Percentiles rank a stretch among this genome's conserved stretches.
phyloP scores from a whole-genome alignment of 163 green algal genomes.

The Scenedesmus sp. region DNA sequence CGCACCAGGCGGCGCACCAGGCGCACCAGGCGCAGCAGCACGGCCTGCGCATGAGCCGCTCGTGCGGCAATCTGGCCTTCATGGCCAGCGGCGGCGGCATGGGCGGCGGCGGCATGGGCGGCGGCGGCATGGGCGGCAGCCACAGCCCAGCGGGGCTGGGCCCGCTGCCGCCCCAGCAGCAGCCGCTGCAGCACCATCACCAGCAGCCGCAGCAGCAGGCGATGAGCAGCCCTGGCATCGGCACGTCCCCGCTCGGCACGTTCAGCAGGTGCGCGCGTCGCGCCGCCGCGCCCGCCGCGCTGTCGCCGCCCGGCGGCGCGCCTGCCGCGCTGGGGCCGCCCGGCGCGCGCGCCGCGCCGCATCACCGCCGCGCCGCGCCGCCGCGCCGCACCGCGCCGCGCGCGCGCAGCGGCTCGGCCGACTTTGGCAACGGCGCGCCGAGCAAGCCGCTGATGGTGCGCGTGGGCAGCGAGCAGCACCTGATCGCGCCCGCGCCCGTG shows the following conservation, averaged over 20 bases:
- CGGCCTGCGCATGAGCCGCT: conserved; percentile 35
- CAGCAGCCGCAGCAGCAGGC: conserved; percentile 17
- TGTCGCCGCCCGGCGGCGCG: no score
- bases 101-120: neutral
- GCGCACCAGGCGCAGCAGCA: conserved; percentile 24
- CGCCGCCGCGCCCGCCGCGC: no score
- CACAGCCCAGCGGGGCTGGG: conserved; percentile 3
- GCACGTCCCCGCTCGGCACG: conserved; percentile 1
- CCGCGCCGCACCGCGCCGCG: no score
- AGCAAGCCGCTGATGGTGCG: conserved; percentile 60
- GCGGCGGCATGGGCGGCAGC: neutral
- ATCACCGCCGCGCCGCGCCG: no score
- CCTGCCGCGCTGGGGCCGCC: no score
- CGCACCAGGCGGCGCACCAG: neutral
- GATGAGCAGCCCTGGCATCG: neutral
- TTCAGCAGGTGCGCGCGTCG: conserved; percentile 7
- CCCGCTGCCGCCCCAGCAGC: neutral
- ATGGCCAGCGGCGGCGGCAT: conserved; percentile 4
- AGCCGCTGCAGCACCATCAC: neutral
- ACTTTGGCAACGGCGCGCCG: conserved; percentile 14
- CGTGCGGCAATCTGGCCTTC: conserved; percentile 46
- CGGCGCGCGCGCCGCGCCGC: no score
- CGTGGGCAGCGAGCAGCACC: conserved; percentile 63
- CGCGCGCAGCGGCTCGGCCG: neutral
- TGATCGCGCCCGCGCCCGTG: conserved; percentile 46